A percentile compares a stretch with the other conserved stretches of the same genome.
phyloP scores from a whole-genome alignment of 73 alveolate genomes.

The Tetrahymena borealis region DNA sequence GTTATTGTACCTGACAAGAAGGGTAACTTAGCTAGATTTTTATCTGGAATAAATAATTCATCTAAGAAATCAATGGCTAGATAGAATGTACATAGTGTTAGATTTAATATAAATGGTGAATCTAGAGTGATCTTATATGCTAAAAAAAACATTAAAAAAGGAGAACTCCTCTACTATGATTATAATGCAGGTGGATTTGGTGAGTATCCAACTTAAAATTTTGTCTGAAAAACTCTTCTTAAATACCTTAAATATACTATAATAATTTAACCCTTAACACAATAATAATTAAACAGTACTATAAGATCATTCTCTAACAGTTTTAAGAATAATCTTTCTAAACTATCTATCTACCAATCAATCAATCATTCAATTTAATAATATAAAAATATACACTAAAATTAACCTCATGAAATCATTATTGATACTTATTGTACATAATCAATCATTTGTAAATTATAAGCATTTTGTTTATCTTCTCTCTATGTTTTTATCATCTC shows the following conservation, averaged over 20 bases:
- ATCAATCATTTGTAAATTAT: no score
- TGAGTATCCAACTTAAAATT: conserved; percentile 58
- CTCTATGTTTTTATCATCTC: no score
- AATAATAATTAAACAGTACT: background rate
- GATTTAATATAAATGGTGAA: conserved; percentile 78
- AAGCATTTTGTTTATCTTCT: no score
- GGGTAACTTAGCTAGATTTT: conserved; percentile 81
- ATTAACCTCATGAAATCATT: no score
- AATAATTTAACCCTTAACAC: background rate
- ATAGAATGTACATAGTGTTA: conserved; percentile 70
- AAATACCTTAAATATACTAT: background rate
- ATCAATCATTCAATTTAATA: no score
- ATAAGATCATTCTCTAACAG: no score
- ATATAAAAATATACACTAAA: no score
- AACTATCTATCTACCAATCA: no score
- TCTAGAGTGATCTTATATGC: conserved; percentile 75
- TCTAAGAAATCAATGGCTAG: conserved; percentile 47
- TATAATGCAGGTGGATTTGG: conserved; percentile 86
- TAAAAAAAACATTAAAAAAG: conserved; percentile 67
- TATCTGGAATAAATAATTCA: conserved; percentile 76
- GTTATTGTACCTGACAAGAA: conserved; percentile 75
- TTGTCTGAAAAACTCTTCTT: conserved; percentile 39
- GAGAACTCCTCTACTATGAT: conserved; percentile 75
- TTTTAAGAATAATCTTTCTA: no score
- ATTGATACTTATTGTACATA: no score